Evolutionary conservation across 2,329 filamentous ascomycete genomes (phyloP).

Genomic region (Ophiostoma himal-ulmi): DNA sequence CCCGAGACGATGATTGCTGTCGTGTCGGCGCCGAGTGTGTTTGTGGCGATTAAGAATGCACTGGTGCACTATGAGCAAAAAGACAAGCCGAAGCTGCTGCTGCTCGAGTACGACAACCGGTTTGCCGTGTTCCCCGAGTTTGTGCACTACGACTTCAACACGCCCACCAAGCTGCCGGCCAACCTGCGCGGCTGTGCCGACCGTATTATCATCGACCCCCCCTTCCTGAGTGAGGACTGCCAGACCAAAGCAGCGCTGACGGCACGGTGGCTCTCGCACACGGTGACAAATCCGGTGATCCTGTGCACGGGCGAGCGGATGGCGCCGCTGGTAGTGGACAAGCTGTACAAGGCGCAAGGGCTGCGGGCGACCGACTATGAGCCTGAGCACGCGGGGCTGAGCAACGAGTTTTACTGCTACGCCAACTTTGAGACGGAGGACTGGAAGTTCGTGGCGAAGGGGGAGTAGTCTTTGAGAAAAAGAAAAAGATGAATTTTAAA

Average conservation of each 20-base stretch:
- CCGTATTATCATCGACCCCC: slow-evolving; percentile 69
- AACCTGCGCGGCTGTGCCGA: slow-evolving; percentile 51
- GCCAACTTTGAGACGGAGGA: slow-evolving; percentile 64
- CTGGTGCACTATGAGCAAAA: slow-evolving; percentile 16
- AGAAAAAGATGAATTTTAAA: background rate
- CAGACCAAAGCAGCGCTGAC: slow-evolving; percentile 74
- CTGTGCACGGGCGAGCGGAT: slow-evolving; percentile 75
- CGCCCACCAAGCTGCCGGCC: slow-evolving; percentile 61
- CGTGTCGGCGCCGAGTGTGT: slow-evolving; percentile 70
- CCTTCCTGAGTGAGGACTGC: slow-evolving; percentile 73
- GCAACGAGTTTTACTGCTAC: slow-evolving; percentile 77
- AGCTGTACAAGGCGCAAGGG: slow-evolving; percentile 61
- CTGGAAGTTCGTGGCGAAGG: slow-evolving; percentile 40
- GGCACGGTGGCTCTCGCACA: slow-evolving; percentile 60
- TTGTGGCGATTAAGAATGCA: slow-evolving; percentile 65
- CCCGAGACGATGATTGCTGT: slow-evolving; percentile 55
- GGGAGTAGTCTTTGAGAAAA: background rate
- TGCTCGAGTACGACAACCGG: slow-evolving; percentile 69
- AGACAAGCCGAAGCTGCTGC: slow-evolving; percentile 49
- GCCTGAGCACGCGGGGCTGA: slow-evolving; percentile 63
- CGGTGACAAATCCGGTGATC: slow-evolving; percentile 43
- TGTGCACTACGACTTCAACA: slow-evolving; percentile 65
- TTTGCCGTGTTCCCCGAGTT: slow-evolving; percentile 69
- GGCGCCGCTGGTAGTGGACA: slow-evolving; percentile 52
- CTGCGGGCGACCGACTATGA: slow-evolving; percentile 62